phyloP scores from a whole-genome alignment of 140 eudicot genomes.

The Artemisia princeps region DNA sequence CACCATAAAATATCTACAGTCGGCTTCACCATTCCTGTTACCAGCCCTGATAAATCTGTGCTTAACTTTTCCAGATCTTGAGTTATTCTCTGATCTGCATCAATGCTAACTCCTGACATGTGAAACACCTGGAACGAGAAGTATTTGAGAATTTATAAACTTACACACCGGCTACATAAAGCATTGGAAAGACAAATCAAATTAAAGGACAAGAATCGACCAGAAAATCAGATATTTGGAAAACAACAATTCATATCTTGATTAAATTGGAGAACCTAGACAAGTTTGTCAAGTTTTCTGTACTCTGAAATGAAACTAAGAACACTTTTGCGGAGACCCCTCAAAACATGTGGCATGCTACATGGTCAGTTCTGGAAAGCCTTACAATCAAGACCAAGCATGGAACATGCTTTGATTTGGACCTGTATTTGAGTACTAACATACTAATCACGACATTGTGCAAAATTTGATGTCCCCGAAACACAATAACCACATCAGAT shows the following conservation, averaged over 20 bases:
- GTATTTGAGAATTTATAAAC: constrained; percentile 5
- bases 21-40: constrained; percentile 99
- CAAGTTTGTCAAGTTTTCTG: too few relatives aligned
- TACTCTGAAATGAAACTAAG: too few relatives aligned
- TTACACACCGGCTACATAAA: constrained; percentile 1
- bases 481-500: background rate
- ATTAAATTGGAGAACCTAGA: too few relatives aligned
- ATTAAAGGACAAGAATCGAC: too few relatives aligned
- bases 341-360: too few relatives aligned
- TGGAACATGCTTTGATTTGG: constrained; percentile 5
- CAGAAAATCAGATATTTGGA: too few relatives aligned
- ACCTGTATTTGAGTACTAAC: background rate
- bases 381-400: constrained; percentile 4
- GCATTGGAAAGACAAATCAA: background rate
- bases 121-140: constrained; percentile 66
- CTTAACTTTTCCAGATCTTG: constrained; percentile 89
- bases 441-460: constrained; percentile 10
- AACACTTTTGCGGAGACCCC: too few relatives aligned
- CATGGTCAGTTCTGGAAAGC: background rate
- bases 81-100: constrained; percentile 93
- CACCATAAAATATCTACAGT: constrained; percentile 93
- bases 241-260: too few relatives aligned
- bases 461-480: background rate
- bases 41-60: constrained; percentile 75
- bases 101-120: constrained; percentile 62